Evolutionary conservation across 495 filamentous ascomycete genomes (phyloP), one percentile per base, ranked within the genome.

Genomic region (Penicillium canariense): DNA sequence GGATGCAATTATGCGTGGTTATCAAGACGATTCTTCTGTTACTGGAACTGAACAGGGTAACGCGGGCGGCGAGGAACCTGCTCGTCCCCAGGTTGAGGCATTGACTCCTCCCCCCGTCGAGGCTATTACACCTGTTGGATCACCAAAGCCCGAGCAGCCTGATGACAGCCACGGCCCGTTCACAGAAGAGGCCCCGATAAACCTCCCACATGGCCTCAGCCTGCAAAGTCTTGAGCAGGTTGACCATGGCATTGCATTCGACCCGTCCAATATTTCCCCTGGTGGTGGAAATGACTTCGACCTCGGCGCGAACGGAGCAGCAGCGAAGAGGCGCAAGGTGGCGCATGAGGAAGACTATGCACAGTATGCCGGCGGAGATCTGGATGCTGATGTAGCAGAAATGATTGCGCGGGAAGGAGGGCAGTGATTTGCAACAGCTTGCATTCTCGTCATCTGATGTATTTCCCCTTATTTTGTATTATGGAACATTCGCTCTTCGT

Each of bases 311-410:
- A 73, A 73, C 56, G 77, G 74, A 26, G 54, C 66, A 0, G 65
- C 73, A 35, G 60, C 82, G 27, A 95, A 94, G 73, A 87, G 89
- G 71, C 79, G 90, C 61, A 91, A 92, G 60, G 76, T 87, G 52
- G 75, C 84, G n/a, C 82, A 85, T 52, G 75, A 69, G 1, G 82
- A 85, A 30, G 85, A 87, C 39, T 87, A 89, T 59, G 83, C 83
- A 4, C 82, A 85, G 47, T 83, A 90, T 46, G 87, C 84, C 0
- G 76, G 76, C 11, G 81, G 77, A 56, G 90, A 84, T 26, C 75
- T 95, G 58, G 90, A 95, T 62, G 85, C 87, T 1, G 90, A 93
- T 68, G 87, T 95, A 28, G 85, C 86, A n/a, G 87, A 90, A 54
- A 82, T 92, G 68, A 74, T 95, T 54, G 79, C 83, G 48, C 80